Evolutionary conservation across 116 monocot species (phyloP).

Genomic region (Iris pallida): DNA sequence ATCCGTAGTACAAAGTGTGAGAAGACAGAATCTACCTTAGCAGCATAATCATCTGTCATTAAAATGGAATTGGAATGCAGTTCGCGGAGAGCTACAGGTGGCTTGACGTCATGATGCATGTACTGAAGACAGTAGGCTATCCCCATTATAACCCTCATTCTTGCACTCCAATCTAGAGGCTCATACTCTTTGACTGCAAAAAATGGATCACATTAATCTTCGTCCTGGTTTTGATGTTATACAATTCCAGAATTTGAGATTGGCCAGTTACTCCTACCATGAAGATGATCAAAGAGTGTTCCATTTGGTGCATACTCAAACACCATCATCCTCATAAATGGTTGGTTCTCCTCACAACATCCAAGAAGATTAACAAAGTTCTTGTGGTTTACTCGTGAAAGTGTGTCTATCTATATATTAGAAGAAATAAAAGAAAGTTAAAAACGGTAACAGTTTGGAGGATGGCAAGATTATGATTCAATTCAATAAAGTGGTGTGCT

Average conservation of each 20-base stretch:
- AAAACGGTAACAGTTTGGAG: slow-evolving; percentile 6
- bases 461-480: background rate
- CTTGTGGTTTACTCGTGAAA: slow-evolving; percentile 82
- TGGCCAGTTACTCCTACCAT: slow-evolving; percentile 31
- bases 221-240: background rate
- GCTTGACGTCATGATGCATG: slow-evolving; percentile 39
- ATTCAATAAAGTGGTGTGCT: background rate
- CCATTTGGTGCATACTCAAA: slow-evolving; percentile 87
- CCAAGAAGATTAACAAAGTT: slow-evolving; percentile 92
- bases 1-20: background rate
- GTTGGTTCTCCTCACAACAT: slow-evolving; percentile 73
- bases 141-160: slow-evolving; percentile 97
- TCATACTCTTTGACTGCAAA: slow-evolving; percentile 71
- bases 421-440: background rate
- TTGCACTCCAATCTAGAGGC: slow-evolving; percentile 71
- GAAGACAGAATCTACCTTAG: slow-evolving; percentile 49
- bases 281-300: slow-evolving; percentile 78
- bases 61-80: slow-evolving; percentile 51
- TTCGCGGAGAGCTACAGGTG: slow-evolving; percentile 49
- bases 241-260: background rate
- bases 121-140: slow-evolving; percentile 80
- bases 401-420: slow-evolving; percentile 50
- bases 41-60: slow-evolving; percentile 82
- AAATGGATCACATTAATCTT: background rate
- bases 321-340: slow-evolving; percentile 92